Evolutionary conservation across 768 basidiomycete genomes (phyloP).

Genomic region (Strobilomyces confusus): DNA sequence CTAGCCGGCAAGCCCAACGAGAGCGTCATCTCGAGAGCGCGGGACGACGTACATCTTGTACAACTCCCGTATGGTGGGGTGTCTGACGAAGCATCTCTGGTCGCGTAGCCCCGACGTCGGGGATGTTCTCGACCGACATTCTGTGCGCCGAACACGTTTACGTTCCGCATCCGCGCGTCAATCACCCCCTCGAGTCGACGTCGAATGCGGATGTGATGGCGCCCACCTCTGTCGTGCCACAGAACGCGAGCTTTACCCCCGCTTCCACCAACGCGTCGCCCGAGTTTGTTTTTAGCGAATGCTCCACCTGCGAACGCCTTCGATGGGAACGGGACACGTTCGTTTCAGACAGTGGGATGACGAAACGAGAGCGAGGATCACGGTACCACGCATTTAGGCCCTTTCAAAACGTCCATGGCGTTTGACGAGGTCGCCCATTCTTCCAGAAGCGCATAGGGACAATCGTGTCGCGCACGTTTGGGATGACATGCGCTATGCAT

Average conservation of each 20-base stretch:
- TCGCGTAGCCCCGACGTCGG: background rate
- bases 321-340: background rate
- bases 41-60: background rate
- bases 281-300: constrained; percentile 31
- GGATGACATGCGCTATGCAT: constrained; percentile 17
- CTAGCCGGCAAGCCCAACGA: too few relatives aligned
- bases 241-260: constrained; percentile 34
- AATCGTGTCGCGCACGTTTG: constrained; percentile 21
- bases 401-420: constrained; percentile 14
- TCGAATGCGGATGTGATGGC: constrained; percentile 14
- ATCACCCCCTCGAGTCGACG: constrained; percentile 19
- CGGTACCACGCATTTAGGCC: constrained; percentile 21
- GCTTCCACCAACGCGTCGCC: constrained; percentile 34
- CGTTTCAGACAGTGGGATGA: background rate
- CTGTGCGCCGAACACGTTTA: background rate
- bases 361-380: background rate
- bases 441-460: constrained; percentile 25
- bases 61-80: background rate
- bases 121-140: background rate
- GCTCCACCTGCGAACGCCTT: constrained; percentile 38
- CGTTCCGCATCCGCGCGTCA: too few relatives aligned
- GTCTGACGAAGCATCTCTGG: background rate
- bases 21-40: background rate
- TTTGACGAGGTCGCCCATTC: constrained; percentile 19
- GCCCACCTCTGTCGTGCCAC: constrained; percentile 39